phyloP scores from a whole-genome alignment of 331 rosid species.

The Dryas integrifolia region DNA sequence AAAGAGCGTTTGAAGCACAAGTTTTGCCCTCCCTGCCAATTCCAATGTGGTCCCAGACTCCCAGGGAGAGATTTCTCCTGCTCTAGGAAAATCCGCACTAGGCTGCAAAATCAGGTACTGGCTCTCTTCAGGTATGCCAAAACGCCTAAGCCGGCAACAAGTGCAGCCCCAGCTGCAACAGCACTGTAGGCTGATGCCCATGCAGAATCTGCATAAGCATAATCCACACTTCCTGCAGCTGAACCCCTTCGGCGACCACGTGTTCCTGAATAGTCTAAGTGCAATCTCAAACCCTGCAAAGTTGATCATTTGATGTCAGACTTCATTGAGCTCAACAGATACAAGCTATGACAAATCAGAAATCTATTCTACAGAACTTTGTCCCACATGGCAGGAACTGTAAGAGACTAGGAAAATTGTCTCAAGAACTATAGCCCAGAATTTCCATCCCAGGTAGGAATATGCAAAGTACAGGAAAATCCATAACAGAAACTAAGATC shows the following conservation, averaged over 20 bases:
- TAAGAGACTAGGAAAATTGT: too few relatives aligned
- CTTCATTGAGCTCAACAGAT: background rate
- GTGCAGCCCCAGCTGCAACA: constrained; percentile 76
- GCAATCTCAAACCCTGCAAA: constrained; percentile 85
- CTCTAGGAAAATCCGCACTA: constrained; percentile 14
- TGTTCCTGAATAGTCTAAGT: constrained; percentile 72
- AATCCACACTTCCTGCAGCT: constrained; percentile 38
- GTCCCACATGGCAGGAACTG: too few relatives aligned
- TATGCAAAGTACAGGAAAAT: background rate
- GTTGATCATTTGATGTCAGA: constrained; percentile 30
- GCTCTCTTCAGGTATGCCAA: constrained; percentile 57
- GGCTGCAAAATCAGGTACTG: constrained; percentile 24
- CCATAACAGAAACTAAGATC: background rate
- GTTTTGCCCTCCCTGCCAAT: constrained; percentile 11
- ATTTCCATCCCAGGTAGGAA: too few relatives aligned
- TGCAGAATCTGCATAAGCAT: constrained; percentile 51
- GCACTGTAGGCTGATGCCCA: constrained; percentile 66
- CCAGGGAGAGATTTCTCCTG: constrained; percentile 8
- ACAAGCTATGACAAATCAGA: background rate
- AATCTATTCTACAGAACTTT: background rate
- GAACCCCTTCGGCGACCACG: constrained; percentile 30
- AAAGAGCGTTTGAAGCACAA: constrained; percentile 8
- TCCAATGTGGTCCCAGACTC: constrained; percentile 19
- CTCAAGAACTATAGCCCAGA: too few relatives aligned
- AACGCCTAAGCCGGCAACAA: constrained; percentile 69